Percentiles rank a stretch among this genome's conserved stretches.
These are phyloP conservation scores for Luffa aegyptiaca DNA, from an alignment of 306 rosid species.

Conservation along the genomic window DNA sequence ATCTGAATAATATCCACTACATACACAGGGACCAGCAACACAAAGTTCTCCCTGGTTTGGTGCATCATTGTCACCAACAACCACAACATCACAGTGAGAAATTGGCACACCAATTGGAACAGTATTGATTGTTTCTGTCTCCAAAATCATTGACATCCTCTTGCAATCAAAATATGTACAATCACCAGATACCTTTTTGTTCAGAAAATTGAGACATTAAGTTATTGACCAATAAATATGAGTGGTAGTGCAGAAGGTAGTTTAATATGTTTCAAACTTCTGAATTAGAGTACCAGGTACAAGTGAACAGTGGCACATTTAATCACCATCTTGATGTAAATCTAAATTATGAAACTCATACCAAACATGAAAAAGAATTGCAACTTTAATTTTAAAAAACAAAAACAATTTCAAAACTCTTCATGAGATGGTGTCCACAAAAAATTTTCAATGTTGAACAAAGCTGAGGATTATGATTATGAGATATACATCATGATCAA, in stretches of 20 bases:
- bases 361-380: background rate
- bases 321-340: background rate
- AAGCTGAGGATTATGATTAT: background rate
- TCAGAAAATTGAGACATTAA: constrained; percentile 12
- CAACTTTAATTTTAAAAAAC: background rate
- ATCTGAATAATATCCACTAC: constrained; percentile 49
- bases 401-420: background rate
- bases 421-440: background rate
- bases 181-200: constrained; percentile 75
- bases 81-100: constrained; percentile 55
- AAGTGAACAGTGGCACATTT: background rate
- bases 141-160: constrained; percentile 59
- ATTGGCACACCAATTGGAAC: constrained; percentile 91
- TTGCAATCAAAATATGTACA: constrained; percentile 95
- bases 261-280: background rate
- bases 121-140: constrained; percentile 41
- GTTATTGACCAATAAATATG: constrained; percentile 12
- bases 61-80: constrained; percentile 39
- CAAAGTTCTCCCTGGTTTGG: constrained; percentile 61
- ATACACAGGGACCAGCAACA: constrained; percentile 71
- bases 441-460: background rate
- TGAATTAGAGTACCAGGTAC: background rate
- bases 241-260: background rate
- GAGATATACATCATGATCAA: background rate
- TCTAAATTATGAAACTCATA: background rate